Percentiles rank a stretch among this genome's conserved stretches.
These are phyloP conservation scores for Gyrodon lividus DNA, from an alignment of 768 basidiomycete genomes.

Conservation along the genomic window DNA sequence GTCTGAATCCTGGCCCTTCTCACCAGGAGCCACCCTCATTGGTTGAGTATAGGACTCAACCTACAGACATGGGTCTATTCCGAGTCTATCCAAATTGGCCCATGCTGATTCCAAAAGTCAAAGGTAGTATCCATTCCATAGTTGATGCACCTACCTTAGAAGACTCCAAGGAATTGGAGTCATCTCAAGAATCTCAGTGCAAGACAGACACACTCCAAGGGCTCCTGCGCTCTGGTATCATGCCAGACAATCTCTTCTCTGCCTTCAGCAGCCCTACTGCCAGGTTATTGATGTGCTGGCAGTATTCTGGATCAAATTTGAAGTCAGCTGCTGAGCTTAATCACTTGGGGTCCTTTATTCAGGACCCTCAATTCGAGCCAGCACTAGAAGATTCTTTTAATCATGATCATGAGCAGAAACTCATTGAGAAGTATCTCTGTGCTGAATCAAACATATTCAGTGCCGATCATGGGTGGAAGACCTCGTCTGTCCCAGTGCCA, in stretches of 20 bases:
- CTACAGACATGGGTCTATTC: too few species aligned
- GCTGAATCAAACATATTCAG: not conserved
- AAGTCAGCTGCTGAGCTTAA: slow-evolving; percentile 32
- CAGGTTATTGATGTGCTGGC: slow-evolving; percentile 33
- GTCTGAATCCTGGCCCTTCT: too few species aligned
- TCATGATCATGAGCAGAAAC: not conserved
- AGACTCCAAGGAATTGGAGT: too few species aligned
- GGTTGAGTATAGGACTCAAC: too few species aligned
- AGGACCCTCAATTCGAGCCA: slow-evolving; percentile 19
- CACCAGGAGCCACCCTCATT: too few species aligned
- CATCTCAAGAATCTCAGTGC: too few species aligned
- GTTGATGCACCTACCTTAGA: too few species aligned
- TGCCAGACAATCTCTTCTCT: not conserved
- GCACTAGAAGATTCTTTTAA: slow-evolving; percentile 12
- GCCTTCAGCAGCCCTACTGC: slow-evolving; percentile 21
- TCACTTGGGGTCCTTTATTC: slow-evolving; percentile 27
- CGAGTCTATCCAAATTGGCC: too few species aligned
- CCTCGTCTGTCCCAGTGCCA: slow-evolving; percentile 1
- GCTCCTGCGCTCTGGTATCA: too few species aligned
- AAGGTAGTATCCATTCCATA: too few species aligned
- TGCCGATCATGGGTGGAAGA: not conserved
- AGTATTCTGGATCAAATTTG: slow-evolving; percentile 23
- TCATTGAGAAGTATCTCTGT: slow-evolving; percentile 5
- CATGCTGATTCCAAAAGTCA: too few species aligned
- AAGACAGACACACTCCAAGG: too few species aligned